Conservation (phyloP, 441 rosid genomes). For the Adansonia gregorii region DNA sequence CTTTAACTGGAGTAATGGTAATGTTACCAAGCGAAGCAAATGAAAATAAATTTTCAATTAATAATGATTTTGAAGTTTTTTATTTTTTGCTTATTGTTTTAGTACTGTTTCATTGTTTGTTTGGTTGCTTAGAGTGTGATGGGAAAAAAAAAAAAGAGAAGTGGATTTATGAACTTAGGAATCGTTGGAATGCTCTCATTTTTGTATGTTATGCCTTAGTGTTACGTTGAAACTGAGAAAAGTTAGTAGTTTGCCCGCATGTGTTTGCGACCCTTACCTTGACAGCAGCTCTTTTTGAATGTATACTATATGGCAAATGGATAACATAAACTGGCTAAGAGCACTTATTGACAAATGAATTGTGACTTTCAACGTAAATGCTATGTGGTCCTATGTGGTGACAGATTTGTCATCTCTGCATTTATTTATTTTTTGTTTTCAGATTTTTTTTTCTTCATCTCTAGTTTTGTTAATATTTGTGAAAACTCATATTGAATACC, state of each 20-base stretch:
- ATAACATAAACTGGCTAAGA: constrained; percentile 15
- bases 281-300: background rate
- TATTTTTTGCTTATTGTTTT: background rate
- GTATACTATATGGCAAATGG: constrained; percentile 16
- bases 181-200: background rate
- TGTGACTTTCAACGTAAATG: constrained; percentile 30
- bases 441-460: background rate
- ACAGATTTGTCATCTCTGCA: constrained; percentile 15
- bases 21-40: background rate
- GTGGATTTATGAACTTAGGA: constrained; percentile 1
- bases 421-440: background rate
- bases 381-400: constrained; percentile 34
- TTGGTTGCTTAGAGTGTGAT: constrained; percentile 13
- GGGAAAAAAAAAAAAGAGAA: background rate
- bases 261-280: background rate
- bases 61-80: background rate
- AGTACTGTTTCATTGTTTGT: background rate
- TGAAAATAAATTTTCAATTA: background rate
- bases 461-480: constrained; percentile 11
- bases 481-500: background rate
- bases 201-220: constrained; percentile 7
- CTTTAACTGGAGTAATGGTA: background rate
- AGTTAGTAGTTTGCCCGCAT: background rate
- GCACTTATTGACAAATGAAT: constrained; percentile 11
- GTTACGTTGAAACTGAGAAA: background rate